Percentiles rank a stretch among this genome's conserved stretches.
phyloP scores from a whole-genome alignment of 1,139 yeast species.

The Magnusiomyces fungicola region DNA sequence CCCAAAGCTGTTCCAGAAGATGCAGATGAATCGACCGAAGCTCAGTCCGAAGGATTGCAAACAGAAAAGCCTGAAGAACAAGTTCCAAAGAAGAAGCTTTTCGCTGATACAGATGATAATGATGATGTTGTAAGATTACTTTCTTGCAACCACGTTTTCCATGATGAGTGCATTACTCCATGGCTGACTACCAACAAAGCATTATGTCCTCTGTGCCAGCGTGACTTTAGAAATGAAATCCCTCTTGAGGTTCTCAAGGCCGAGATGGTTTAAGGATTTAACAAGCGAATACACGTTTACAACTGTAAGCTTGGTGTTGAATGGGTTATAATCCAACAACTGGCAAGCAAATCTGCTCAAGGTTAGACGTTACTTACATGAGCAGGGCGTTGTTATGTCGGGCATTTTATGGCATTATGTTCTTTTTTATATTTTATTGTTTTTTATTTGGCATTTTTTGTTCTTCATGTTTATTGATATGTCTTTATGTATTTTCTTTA shows the following conservation, averaged over 20 bases:
- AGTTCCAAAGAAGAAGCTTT: constrained; percentile 30
- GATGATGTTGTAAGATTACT: constrained; percentile 61
- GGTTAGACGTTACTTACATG: no score
- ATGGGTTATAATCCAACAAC: no score
- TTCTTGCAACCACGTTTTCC: constrained; percentile 80
- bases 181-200: constrained; percentile 74
- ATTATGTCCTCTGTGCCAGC: constrained; percentile 79
- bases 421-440: no score
- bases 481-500: no score
- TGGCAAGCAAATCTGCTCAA: no score
- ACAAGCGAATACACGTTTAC: no score
- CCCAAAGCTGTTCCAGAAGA: neutral
- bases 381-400: no score
- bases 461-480: no score
- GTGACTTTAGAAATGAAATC: constrained; percentile 22
- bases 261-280: neutral
- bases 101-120: constrained; percentile 49
- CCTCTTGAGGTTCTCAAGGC: constrained; percentile 7
- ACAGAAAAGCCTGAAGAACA: neutral
- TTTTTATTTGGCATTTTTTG: no score
- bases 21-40: neutral
- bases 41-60: neutral
- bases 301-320: no score
- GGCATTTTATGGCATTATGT: no score
- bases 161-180: constrained; percentile 70